A percentile compares a stretch with the other conserved stretches of the same genome.
These are phyloP conservation scores for Lycium barbarum DNA, from an alignment of 257 asterid genomes.

Conservation along the genomic window DNA sequence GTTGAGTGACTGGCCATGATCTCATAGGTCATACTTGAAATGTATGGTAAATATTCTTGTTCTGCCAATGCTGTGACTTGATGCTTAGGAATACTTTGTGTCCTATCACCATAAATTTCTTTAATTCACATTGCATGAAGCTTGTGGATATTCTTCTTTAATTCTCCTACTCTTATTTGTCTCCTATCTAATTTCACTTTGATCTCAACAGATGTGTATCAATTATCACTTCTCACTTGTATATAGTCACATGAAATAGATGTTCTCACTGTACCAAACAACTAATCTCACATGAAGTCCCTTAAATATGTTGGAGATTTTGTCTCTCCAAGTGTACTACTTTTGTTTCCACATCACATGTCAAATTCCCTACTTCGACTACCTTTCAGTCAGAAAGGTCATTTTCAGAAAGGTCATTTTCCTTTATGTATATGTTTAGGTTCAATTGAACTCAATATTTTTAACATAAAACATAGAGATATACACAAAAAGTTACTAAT, in stretches of 20 bases:
- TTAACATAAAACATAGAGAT: neutral
- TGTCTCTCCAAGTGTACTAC: neutral
- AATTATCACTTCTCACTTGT: neutral
- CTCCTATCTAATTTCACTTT: neutral
- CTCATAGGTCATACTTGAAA: neutral
- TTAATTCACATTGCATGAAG: neutral
- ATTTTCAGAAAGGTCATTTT: neutral
- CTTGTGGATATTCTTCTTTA: neutral
- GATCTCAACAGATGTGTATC: neutral
- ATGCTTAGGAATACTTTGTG: neutral
- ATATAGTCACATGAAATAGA: constrained; percentile 20
- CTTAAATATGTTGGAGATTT: constrained; percentile 29
- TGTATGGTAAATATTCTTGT: neutral
- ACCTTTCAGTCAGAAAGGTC: neutral
- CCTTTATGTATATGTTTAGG: neutral
- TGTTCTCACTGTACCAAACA: constrained; percentile 29
- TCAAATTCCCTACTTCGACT: neutral
- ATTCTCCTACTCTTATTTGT: neutral
- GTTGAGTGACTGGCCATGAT: neutral
- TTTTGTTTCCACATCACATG: constrained; percentile 22
- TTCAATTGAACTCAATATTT: neutral
- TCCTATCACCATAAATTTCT: neutral
- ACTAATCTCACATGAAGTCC: constrained; percentile 31
- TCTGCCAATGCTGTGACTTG: neutral
- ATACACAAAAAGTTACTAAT: neutral